Base-by-base conservation (phyloP, 108 stramenopile genomes). In the Conticribra weissflogii region DNA sequence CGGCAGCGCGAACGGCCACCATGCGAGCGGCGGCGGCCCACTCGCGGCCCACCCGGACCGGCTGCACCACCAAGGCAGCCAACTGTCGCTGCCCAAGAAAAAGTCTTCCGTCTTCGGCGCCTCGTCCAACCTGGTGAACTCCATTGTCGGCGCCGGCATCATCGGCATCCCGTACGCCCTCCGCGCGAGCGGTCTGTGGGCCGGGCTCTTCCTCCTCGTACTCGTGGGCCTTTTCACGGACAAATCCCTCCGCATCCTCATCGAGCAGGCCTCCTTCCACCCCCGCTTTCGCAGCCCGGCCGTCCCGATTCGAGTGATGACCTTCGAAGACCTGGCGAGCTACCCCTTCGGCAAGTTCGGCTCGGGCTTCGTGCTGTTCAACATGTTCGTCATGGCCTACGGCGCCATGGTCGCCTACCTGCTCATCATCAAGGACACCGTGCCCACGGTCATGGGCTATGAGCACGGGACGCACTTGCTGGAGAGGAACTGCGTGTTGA, bases 401-500 rank as follows among this genome's bases (percentile, higher is more conserved):
- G 93, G 93, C 1, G 93, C 93, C 12, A 94, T 94, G 93, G 85
- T 94, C 2, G 90, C 90, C 1, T 94, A 94, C 56, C 61, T 91
- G 2, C 54, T 94, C 16, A 90, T 94, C 57, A 86, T 94, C 62
- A 91, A 91, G 66, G 90, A 94, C 59, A 91, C 88, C 0, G 59
- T 94, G 0, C 93, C 93, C 7, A 81, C 85, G 1, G 74, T 90
- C 1, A 29, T 90, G 30, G 88, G 87, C 25, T 66, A 85, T 29
- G 74, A 65, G 7, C 81, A 88, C 32, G 84, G 79, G 14, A 59
- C 67, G 54, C 61, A 75, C n/a, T 62, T 80, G 46, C 3, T 78
- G 0, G 76, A 89, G 56, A 74, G 85, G 8, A 86, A 87, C 68
- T 12, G 86, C 0, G 71, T 88, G 0, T 65, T 94, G 69, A 18